Evolutionary conservation across 805 yeast species (phyloP).

Genomic region (Spathaspora hagerdaliae): DNA sequence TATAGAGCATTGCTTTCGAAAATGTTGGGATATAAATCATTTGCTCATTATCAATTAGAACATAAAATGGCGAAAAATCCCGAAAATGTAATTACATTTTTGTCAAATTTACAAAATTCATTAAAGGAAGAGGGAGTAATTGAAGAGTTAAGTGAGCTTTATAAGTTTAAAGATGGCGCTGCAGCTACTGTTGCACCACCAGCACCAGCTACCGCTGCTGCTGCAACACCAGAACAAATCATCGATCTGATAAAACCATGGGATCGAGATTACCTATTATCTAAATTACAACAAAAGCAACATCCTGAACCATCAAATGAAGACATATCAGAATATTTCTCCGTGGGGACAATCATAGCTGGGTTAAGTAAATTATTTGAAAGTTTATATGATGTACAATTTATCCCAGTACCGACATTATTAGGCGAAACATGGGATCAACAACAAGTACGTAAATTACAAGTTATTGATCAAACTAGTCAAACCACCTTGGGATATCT

Average conservation of each 20-base stretch:
- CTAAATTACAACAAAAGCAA: slow-evolving; percentile 14
- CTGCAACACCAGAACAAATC: slow-evolving; percentile 18
- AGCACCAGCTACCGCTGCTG: background rate
- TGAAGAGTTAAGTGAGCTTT: slow-evolving; percentile 52
- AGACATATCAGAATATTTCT: slow-evolving; percentile 66
- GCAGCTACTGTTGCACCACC: too few relatives aligned
- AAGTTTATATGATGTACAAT: slow-evolving; percentile 69
- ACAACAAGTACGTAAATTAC: slow-evolving; percentile 74
- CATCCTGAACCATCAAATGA: slow-evolving; percentile 33
- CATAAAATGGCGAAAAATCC: slow-evolving; percentile 90
- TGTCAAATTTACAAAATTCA: slow-evolving; percentile 53
- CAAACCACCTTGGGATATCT: slow-evolving; percentile 67
- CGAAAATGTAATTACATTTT: slow-evolving; percentile 66
- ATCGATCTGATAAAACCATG: slow-evolving; percentile 66
- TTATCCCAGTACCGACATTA: slow-evolving; percentile 59
- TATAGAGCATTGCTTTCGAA: slow-evolving; percentile 69
- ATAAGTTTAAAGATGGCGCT: slow-evolving; percentile 22
- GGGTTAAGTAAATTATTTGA: slow-evolving; percentile 74
- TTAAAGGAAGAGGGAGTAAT: slow-evolving; percentile 46
- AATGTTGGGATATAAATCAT: slow-evolving; percentile 67
- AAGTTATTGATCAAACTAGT: slow-evolving; percentile 58
- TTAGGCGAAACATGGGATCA: slow-evolving; percentile 83
- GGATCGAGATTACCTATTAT: slow-evolving; percentile 74
- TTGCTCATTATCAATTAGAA: slow-evolving; percentile 73
- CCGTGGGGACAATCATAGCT: slow-evolving; percentile 80